phyloP scores from a whole-genome alignment of 805 yeast species.

The Pichia exigua region DNA sequence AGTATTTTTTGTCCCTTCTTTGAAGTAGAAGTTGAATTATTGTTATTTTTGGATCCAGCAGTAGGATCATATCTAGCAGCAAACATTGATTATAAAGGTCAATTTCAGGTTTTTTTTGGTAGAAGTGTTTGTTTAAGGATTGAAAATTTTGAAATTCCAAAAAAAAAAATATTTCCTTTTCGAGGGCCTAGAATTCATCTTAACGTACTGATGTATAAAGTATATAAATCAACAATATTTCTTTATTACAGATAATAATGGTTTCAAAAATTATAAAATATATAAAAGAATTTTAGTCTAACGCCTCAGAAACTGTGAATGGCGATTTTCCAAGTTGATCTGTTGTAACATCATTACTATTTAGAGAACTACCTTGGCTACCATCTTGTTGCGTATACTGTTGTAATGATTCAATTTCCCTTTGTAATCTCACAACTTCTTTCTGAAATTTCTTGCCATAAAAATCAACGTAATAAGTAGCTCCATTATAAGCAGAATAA shows the following conservation, averaged over 20 bases:
- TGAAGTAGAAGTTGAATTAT: slow-evolving; percentile 18
- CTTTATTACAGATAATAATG: no score
- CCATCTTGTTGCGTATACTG: background rate
- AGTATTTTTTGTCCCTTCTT: slow-evolving; percentile 13
- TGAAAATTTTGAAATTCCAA: background rate
- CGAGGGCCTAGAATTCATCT: background rate
- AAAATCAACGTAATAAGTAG: slow-evolving; percentile 85
- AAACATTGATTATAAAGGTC: slow-evolving; percentile 38
- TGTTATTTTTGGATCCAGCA: slow-evolving; percentile 13
- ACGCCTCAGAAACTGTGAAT: background rate
- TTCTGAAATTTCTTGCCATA: slow-evolving; percentile 87
- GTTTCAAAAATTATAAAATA: background rate
- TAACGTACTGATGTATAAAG: no score
- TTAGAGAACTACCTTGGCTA: background rate
- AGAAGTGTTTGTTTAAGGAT: background rate
- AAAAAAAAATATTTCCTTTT: slow-evolving; percentile 1
- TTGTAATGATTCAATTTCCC: slow-evolving; percentile 44
- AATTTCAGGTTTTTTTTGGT: background rate
- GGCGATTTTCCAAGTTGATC: background rate
- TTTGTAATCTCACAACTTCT: slow-evolving; percentile 65
- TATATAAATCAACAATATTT: no score
- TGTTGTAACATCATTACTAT: background rate
- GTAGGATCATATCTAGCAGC: slow-evolving; percentile 57
- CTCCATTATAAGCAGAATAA: slow-evolving; percentile 86
- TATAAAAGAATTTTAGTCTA: background rate